These are phyloP conservation scores for Annulohypoxylon stygium DNA, from an alignment of 495 filamentous ascomycete species.

Conservation along the genomic window DNA sequence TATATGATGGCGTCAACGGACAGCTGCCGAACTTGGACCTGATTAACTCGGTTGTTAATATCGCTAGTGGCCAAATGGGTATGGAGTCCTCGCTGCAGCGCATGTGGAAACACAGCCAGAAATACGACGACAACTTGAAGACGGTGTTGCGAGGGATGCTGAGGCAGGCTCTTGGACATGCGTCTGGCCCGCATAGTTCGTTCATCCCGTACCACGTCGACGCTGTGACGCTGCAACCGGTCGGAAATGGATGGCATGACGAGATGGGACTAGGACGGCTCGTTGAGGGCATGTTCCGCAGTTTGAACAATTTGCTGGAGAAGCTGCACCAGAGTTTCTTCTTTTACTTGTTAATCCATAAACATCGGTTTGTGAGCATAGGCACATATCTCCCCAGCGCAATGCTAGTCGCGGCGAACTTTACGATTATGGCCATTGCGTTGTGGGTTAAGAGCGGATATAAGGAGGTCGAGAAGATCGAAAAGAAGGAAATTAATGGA, in stretches of 20 bases:
- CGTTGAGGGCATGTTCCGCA: conserved; percentile 88
- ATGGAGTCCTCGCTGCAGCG: conserved; percentile 85
- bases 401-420: conserved; percentile 94
- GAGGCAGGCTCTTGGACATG: conserved; percentile 88
- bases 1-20: conserved; percentile 97
- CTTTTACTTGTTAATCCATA: conserved; percentile 94
- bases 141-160: conserved; percentile 96
- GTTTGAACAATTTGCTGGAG: conserved; percentile 95
- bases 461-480: conserved; percentile 30
- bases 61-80: conserved; percentile 93
- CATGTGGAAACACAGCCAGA: conserved; percentile 86
- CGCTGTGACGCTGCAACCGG: conserved; percentile 90
- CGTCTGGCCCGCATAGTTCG: conserved; percentile 90
- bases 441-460: conserved; percentile 90
- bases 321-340: conserved; percentile 99
- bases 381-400: conserved; percentile 97
- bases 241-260: conserved; percentile 94
- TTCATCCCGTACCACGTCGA: conserved; percentile 99
- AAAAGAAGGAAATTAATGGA: conserved; percentile 36
- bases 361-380: conserved; percentile 94
- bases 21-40: conserved; percentile 95
- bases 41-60: conserved; percentile 90
- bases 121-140: conserved; percentile 82
- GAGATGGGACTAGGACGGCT: conserved; percentile 94
- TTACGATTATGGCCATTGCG: conserved; percentile 93